Base-by-base conservation (phyloP, 179 eudicot genomes). In the Beta lomatogona region DNA sequence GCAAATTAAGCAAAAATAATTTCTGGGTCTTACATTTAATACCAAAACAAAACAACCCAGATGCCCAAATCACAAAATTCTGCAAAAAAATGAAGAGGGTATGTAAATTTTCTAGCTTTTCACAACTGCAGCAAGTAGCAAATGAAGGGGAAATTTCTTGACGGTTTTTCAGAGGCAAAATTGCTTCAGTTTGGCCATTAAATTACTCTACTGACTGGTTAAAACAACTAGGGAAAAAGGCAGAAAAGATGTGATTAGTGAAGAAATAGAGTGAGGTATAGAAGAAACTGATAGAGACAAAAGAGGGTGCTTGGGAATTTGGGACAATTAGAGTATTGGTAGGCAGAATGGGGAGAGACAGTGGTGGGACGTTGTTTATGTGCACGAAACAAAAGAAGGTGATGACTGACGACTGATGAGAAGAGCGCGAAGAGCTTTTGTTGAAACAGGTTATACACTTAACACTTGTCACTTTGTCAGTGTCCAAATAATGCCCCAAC, bases 11-110 rank as follows among this genome's bases (percentile, higher is more conserved):
- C 81, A 80, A 84, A 84, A 77, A 4, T 41, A 48, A 16, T 41
- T 36, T 75, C 55, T 75, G 85, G 82, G 87, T 85, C 41, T 82
- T 78, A 81, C 82, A 82, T 36, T 1, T 44, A 11, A 58, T 7
- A 45, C 25, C 75, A 82, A 79, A 85, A 48, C 19, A 57, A 67
- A 74, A n/a, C 5, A 75, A 14, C 76, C 70, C 70, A 80, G 15
- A 12, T 41, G 73, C 79, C 81, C 81, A 84, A 72, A 13, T 76
- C 61, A 80, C 31, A 48, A 65, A 82, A 31, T 65, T n/a, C 53
- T n/a, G 53, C 12, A 28, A 73, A 54, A 5, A 19, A 66, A 28
- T 12, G 19, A 28, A 44, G 13, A 28, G 46, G 45, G 5, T 12
- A 66, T 6, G 52, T 9, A 48, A 48, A 48, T 48, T 48, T 48